These are phyloP conservation scores for Friedmanniomyces simplex DNA, from an alignment of 495 filamentous ascomycete species.

Conservation along the genomic window DNA sequence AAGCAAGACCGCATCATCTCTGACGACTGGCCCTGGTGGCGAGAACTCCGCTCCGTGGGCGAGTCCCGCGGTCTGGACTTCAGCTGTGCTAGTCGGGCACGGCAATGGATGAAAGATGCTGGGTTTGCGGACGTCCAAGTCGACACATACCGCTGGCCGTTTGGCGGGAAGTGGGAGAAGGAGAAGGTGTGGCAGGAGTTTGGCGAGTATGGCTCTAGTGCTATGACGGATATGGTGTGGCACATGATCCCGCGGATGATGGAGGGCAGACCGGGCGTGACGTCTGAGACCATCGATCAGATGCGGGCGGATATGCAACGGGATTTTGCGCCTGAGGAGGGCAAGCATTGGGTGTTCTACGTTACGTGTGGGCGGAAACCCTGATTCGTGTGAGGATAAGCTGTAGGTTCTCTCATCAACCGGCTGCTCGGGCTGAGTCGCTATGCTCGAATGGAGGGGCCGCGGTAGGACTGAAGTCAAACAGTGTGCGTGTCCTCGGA, in stretches of 20 bases:
- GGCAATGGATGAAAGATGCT: background rate
- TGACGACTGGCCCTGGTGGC: background rate
- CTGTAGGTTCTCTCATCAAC: background rate
- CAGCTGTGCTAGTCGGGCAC: background rate
- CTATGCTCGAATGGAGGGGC: no score
- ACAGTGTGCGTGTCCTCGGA: no score
- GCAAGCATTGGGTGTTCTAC: constrained; percentile 1
- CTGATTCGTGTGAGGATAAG: background rate
- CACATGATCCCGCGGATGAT: background rate
- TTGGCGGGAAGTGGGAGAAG: background rate
- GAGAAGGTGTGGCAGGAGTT: background rate
- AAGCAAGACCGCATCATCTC: background rate
- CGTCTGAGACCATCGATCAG: background rate
- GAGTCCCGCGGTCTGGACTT: background rate
- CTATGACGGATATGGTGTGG: background rate
- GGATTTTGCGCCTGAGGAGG: background rate
- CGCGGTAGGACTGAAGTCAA: no score
- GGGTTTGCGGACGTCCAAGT: background rate
- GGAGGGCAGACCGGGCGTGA: background rate
- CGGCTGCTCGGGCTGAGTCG: no score
- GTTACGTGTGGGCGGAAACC: background rate
- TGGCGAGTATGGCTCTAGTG: background rate
- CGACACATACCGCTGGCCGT: background rate
- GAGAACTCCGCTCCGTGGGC: background rate
- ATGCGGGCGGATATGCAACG: background rate